Conservation (phyloP, 495 filamentous ascomycete species). For the Neurospora sp. region DNA sequence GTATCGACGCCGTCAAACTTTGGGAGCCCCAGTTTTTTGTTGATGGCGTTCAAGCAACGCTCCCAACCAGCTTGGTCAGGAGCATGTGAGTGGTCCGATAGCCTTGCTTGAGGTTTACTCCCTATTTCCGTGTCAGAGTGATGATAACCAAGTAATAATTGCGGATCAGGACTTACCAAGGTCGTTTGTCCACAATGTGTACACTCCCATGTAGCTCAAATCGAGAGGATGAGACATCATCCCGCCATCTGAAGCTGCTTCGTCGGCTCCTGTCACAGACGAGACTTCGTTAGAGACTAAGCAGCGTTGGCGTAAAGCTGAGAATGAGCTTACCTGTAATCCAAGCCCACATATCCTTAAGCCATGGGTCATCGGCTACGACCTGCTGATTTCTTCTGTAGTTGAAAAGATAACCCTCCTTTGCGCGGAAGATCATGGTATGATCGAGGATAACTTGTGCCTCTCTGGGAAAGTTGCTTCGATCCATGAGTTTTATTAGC, state of each 20-base stretch:
- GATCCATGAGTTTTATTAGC: conserved; percentile 37
- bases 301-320: neutral
- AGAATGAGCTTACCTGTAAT: conserved; percentile 45
- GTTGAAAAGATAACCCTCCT: conserved; percentile 73
- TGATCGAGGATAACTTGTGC: conserved; percentile 33
- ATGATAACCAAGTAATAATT: neutral
- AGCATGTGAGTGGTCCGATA: conserved; percentile 27
- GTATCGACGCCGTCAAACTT: conserved; percentile 46
- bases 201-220: conserved; percentile 76
- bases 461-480: conserved; percentile 22
- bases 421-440: conserved; percentile 40
- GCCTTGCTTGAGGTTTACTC: conserved; percentile 27
- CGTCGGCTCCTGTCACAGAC: conserved; percentile 46
- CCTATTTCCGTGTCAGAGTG: conserved; percentile 13
- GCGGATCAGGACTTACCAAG: conserved; percentile 38
- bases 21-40: conserved; percentile 30
- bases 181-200: conserved; percentile 68
- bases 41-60: conserved; percentile 34
- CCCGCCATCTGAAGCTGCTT: conserved; percentile 51
- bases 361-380: conserved; percentile 58
- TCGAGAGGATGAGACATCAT: conserved; percentile 72
- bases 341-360: conserved; percentile 73
- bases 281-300: neutral
- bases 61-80: conserved; percentile 42
- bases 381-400: conserved; percentile 56